Base-by-base conservation (phyloP, 768 basidiomycete genomes). In the Boletus fagicola region DNA sequence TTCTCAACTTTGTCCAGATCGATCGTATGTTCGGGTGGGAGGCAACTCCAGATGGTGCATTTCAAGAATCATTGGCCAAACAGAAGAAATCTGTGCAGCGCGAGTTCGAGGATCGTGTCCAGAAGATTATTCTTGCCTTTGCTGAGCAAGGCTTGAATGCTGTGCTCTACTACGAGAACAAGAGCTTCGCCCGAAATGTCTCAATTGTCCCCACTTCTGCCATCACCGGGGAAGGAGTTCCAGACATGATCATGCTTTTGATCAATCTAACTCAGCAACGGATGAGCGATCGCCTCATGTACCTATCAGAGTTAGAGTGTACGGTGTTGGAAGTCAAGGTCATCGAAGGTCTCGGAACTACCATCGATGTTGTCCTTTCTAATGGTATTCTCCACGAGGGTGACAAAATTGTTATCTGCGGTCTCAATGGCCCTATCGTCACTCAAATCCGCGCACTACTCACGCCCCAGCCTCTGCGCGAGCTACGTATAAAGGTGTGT, bases 281-380 rank as follows among this genome's bases (percentile, higher is more conserved):
- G 58, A 97, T 98, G 96, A 94, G 90, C 72, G 92, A 95, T 72
- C 84, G 90, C 43, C 81, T 99, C 59, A 99, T 98, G 97, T 99
- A 98, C 76, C 82, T 98, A 58, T 92, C 94, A 31, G 94, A 97
- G 68, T 80, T 98, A 44, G 94, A 98, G 75, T 98, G 96, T 73
- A 99, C 97, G 7, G 93, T 99, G 12, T 83, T 99, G 56, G 97
- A 98, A 74, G 97, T 98, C 71, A 99, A 99, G 80, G 92, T 98
- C 60, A 85, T 98, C 63, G 97, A 99, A 75, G 97, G 97, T 66
- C 79, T 98, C 49, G 97, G 97, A 31, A 98, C 95, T 30, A 98
- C 97, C 0, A 93, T 98, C 65, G 96, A 98, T 76, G 94, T 98
- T 20, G 86, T 98, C 30, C 79, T 98, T 56, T 94, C 92, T 15